Base-by-base conservation (phyloP, 768 basidiomycete species). In the Chalciporus pseudorubinellus region DNA sequence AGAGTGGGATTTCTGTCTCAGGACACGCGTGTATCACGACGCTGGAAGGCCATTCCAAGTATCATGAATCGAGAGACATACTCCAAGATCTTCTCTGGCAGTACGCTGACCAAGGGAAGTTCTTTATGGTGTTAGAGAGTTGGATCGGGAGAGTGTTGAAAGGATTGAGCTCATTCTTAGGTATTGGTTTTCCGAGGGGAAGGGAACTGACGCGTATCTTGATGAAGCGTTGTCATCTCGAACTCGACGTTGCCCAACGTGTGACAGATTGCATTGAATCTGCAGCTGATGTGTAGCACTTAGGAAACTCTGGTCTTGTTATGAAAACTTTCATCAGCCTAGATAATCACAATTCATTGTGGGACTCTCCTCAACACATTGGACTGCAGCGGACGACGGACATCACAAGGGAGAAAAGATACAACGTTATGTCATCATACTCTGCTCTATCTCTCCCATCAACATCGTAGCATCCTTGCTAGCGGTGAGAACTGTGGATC, bases 401-500 rank as follows among this genome's bases (percentile, higher is more conserved):
- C 5, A 33, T 6, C 19, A 18, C n/a, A 16, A 39, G 29, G 42
- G 9, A 18, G 18, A 29, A 44, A 22, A 5, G 14, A 43, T 41
- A 63, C 43, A 47, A 22, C 16, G 18, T 63, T 73, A 84, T 59
- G 76, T 63, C 52, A 62, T 52, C 48, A 82, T 59, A 19, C 81
- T 79, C 13, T 80, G 81, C 63, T 97, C 92, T 39, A 98, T 80
- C 72, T 98, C 94, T 14, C 94, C 94, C 55, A 97, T 70, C 19
- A 98, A 73, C 87, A 97, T 86, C 12, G 92, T 95, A 13, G 82
- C 86, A 58, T 98, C 94, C 71, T 95, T 95, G 74, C 92, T 93
- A 22, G 82, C 87, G 4, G 94, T 95, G 51, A 98, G 75, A 52
- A 98, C 93, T 94, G 18, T 40, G 52, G 28, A 36, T 38, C 12